Evolutionary conservation across 1,284 basidiomycete genomes (phyloP), one percentile per base, ranked within the genome.

Genomic region (Ganoderma boninense): DNA sequence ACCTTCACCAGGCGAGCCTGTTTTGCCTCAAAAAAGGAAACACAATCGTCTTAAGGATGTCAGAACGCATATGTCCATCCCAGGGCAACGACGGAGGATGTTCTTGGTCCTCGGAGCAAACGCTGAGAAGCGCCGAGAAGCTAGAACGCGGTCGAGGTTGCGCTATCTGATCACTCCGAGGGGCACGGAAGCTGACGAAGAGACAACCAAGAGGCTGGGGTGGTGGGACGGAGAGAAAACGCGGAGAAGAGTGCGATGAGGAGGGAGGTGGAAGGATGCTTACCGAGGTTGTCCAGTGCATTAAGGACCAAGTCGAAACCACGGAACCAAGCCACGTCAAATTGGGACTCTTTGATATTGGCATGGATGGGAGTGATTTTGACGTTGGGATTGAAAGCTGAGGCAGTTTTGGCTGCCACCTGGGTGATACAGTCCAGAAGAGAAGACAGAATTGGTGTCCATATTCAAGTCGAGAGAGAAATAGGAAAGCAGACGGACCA

Each of bases 311-410:
- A 89, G 77, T 97, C 95, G 77, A 99, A 99, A 18, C 87, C 83
- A 75, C 89, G 86, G 82, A 97, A 98, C 96, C 96, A 99, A 44
- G 90, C 85, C 43, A 97, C 84, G 77, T 97, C 95, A 80, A 97
- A 99, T 74, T 95, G 91, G 0, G 92, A 86, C 71, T 98, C 97
- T 81, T 98, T 98, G 81, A 99, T 97, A 78, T 99, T 99, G 38
- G 91, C 96, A 79, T 98, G 95, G 71, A 98, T 92, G 2, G 98
- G 97, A 5, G 87, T 89, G 72, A 99, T 96, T 67, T 89, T 86
- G 57, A 97, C 95, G 68, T 92, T 89, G 1, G 98, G 97, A 79
- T 99, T 99, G 85, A 99, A 99, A 23, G 92, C 88, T 16, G 88
- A 87, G 0, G 97, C 98, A 0, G 96, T 95, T 74, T 93, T 92